phyloP scores from a whole-genome alignment of 192 early-diverging fungal genomes.

The Blastocladiella britannica region DNA sequence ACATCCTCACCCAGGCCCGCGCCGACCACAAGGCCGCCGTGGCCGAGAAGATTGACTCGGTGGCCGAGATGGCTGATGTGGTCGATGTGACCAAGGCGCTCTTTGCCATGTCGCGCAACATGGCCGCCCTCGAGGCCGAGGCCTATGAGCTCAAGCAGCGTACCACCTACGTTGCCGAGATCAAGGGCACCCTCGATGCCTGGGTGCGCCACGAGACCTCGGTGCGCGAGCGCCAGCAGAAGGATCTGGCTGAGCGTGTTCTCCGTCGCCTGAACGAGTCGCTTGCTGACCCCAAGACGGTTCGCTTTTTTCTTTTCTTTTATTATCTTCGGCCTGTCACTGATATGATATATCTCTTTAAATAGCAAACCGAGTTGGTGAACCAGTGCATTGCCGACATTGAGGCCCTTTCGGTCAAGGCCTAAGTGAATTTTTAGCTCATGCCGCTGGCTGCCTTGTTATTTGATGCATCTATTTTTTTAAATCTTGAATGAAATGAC shows the following conservation, averaged over 20 bases:
- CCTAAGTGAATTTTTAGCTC: too few species aligned
- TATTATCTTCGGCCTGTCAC: background rate
- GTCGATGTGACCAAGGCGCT: constrained; percentile 82
- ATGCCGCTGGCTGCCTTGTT: too few species aligned
- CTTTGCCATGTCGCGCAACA: constrained; percentile 80
- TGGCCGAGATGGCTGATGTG: constrained; percentile 78
- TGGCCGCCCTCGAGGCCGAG: constrained; percentile 80
- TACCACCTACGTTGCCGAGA: constrained; percentile 52
- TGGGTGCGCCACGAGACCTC: constrained; percentile 92
- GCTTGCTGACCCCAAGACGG: constrained; percentile 44
- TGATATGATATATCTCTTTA: constrained; percentile 1
- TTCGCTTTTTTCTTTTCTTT: constrained; percentile 3
- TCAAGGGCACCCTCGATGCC: constrained; percentile 74
- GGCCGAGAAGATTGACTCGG: constrained; percentile 67
- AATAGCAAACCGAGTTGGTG: constrained; percentile 31
- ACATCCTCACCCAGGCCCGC: constrained; percentile 61
- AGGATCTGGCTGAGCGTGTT: constrained; percentile 58
- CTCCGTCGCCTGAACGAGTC: constrained; percentile 57
- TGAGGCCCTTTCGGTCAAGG: constrained; percentile 6
- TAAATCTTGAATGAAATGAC: too few species aligned
- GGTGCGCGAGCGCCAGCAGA: constrained; percentile 85
- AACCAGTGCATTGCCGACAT: constrained; percentile 33
- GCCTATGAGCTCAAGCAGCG: constrained; percentile 89
- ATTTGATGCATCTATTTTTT: too few species aligned
- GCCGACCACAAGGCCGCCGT: constrained; percentile 81